These are phyloP conservation scores for Chlamydomonas asymmetrica DNA, from an alignment of 139 green algal genomes.

Conservation along the genomic window DNA sequence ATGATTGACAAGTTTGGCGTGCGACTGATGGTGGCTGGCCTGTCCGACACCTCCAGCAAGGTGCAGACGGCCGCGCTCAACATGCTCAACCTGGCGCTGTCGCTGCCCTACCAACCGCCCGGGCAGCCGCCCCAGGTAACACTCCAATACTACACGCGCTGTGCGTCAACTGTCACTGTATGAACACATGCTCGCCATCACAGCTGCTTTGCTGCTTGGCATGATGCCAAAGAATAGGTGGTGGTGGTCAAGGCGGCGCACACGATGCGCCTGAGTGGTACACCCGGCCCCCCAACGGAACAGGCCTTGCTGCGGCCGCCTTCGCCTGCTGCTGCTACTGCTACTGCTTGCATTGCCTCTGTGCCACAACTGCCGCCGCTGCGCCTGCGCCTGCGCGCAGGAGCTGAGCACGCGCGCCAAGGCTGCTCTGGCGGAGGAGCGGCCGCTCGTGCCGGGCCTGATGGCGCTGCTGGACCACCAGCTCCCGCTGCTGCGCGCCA, in stretches of 20 bases:
- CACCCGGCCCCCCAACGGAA: no score
- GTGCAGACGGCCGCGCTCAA: slow-evolving; percentile 70
- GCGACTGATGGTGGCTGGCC: slow-evolving; percentile 46
- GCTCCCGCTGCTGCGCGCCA: slow-evolving; percentile 64
- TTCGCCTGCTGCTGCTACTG: neutral
- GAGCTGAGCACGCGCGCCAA: slow-evolving; percentile 13
- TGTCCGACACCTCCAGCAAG: slow-evolving; percentile 47
- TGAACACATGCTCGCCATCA: neutral
- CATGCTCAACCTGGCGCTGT: slow-evolving; percentile 73
- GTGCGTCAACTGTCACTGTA: no score
- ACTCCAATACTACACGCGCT: no score
- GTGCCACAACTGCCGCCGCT: slow-evolving; percentile 4
- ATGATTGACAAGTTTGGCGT: slow-evolving; percentile 59
- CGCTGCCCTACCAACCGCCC: slow-evolving; percentile 15
- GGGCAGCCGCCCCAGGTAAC: no score
- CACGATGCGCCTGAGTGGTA: no score
- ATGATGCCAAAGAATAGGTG: no score
- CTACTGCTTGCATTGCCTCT: neutral
- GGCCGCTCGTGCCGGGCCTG: slow-evolving; percentile 50
- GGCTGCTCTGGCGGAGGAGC: slow-evolving; percentile 51
- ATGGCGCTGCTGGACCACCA: slow-evolving; percentile 68
- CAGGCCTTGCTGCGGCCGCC: no score
- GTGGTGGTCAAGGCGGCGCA: no score
- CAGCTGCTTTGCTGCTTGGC: no score
- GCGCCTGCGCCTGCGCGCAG: no score